Evolutionary conservation across 306 rosid species (phyloP), one percentile per base, ranked within the genome.

Genomic region (Adenanthera pavonina): DNA sequence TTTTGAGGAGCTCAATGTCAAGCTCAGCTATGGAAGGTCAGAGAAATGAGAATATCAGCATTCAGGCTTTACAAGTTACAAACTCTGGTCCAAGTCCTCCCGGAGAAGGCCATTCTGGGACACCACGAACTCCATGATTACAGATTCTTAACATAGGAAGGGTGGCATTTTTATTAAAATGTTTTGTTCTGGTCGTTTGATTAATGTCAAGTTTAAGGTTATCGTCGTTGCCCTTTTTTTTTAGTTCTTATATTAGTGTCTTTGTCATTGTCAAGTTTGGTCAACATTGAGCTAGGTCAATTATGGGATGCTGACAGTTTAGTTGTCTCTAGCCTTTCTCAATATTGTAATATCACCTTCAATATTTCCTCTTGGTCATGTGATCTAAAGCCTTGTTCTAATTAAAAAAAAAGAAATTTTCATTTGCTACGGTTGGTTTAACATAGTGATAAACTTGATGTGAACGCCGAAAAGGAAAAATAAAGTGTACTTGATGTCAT

Each of bases 21-120:
- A 57, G 15, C 30, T 57, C 64, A 33, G 11, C 51, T 70, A 66
- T 35, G 30, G 70, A 51, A 83, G 70, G 72, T 30, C 78, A 72
- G 36, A 38, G 8, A 61, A 13, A 60, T 60, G 14, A 70, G 51
- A 77, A 47, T 60, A 4, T 17, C 16, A 71, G 15, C 15, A 46
- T 7, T 60, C 51, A 43, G 30, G 40, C 46, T 17, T 69, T 11
- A 8, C 67, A n/a, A 70, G 53, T 75, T 25, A 49, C 71, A 38
- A 1, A 5, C 17, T 25, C 64, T 1, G 95, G 95, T 60, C 92
- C 91, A 66, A 52, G 88, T 76, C 81, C 83, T 11, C 82, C 83
- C 1, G 90, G 91, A 51, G 73, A 34, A 14, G 92, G 92, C 4
- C 90, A 87, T 76, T 44, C 3, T 40, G 3, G 9, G 4, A 30